These are phyloP conservation scores for Apiotrichum brassicae DNA, from an alignment of 1,284 basidiomycete species.

Conservation along the genomic window DNA sequence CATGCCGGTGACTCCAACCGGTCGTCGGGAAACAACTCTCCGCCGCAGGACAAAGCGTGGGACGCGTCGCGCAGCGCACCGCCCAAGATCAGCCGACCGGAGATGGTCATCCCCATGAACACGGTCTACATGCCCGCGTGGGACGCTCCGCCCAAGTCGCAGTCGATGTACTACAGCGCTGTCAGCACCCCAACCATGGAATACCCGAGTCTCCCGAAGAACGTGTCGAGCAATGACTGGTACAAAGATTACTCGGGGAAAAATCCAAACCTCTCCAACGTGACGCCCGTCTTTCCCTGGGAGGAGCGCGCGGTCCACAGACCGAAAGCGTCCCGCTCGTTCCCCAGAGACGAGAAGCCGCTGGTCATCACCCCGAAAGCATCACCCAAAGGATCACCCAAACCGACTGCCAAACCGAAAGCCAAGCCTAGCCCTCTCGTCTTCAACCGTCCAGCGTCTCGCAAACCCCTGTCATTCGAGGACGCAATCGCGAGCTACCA, in stretches of 20 bases:
- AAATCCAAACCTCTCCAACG: slow-evolving; percentile 59
- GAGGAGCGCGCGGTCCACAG: slow-evolving; percentile 56
- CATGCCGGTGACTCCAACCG: neutral
- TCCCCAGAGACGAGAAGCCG: slow-evolving; percentile 13
- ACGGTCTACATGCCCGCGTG: slow-evolving; percentile 50
- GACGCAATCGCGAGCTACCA: slow-evolving; percentile 56
- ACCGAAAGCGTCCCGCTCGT: neutral
- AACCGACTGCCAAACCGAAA: no score
- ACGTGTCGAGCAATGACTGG: slow-evolving; percentile 45
- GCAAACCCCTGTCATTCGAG: slow-evolving; percentile 36
- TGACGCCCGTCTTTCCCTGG: slow-evolving; percentile 73
- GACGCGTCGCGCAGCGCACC: slow-evolving; percentile 49
- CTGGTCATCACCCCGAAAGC: no score
- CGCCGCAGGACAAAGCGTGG: slow-evolving; percentile 38
- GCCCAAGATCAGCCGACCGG: slow-evolving; percentile 41
- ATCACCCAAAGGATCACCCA: no score
- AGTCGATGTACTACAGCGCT: slow-evolving; percentile 23
- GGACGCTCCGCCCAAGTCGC: slow-evolving; percentile 49
- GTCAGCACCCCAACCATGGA: slow-evolving; percentile 12
- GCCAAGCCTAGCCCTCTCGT: no score
- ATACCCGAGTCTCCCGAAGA: slow-evolving; percentile 40
- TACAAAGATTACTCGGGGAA: slow-evolving; percentile 47
- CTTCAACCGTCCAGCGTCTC: no score
- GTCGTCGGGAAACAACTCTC: no score
- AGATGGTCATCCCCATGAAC: slow-evolving; percentile 49